Percentiles rank a stretch among this genome's conserved stretches.
Evolutionary conservation across 495 filamentous ascomycete genomes (phyloP).

Genomic region (Penicillium robsamsonii): DNA sequence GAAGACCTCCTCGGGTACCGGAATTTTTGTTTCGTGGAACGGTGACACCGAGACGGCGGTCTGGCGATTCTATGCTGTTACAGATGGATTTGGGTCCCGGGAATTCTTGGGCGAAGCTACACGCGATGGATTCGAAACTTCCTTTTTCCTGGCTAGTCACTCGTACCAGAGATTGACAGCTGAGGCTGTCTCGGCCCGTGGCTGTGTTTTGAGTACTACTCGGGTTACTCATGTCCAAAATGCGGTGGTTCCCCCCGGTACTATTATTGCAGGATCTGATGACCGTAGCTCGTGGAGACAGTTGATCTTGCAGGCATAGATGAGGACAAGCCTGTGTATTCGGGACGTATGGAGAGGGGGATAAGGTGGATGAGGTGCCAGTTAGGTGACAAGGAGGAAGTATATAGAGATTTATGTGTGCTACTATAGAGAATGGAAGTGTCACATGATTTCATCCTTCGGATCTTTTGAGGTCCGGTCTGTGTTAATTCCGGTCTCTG

Average conservation of each 20-base stretch:
- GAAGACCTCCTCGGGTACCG: slow-evolving; percentile 27
- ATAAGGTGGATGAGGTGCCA: not conserved
- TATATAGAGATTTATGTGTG: too few relatives aligned
- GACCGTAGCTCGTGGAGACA: slow-evolving; percentile 13
- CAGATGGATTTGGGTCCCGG: slow-evolving; percentile 33
- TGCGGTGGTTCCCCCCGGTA: slow-evolving; percentile 19
- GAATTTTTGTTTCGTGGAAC: slow-evolving; percentile 44
- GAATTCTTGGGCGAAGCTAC: slow-evolving; percentile 35
- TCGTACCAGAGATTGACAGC: slow-evolving; percentile 12
- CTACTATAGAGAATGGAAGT: too few relatives aligned
- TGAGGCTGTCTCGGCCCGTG: slow-evolving; percentile 21
- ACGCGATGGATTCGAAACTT: slow-evolving; percentile 41
- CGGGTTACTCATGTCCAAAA: slow-evolving; percentile 21
- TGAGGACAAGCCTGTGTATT: not conserved
- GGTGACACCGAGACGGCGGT: slow-evolving; percentile 40
- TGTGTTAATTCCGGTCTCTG: not conserved
- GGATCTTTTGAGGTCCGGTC: not conserved
- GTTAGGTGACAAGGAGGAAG: not conserved
- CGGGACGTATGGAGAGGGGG: not conserved
- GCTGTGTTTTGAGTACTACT: slow-evolving; percentile 29
- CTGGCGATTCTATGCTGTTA: slow-evolving; percentile 40
- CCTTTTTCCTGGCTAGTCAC: slow-evolving; percentile 20
- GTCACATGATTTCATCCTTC: not conserved
- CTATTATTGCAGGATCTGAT: not conserved
- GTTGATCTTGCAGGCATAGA: slow-evolving; percentile 14